Evolutionary conservation across 2,329 filamentous ascomycete species (phyloP).

Genomic region (Fusarium humuli): DNA sequence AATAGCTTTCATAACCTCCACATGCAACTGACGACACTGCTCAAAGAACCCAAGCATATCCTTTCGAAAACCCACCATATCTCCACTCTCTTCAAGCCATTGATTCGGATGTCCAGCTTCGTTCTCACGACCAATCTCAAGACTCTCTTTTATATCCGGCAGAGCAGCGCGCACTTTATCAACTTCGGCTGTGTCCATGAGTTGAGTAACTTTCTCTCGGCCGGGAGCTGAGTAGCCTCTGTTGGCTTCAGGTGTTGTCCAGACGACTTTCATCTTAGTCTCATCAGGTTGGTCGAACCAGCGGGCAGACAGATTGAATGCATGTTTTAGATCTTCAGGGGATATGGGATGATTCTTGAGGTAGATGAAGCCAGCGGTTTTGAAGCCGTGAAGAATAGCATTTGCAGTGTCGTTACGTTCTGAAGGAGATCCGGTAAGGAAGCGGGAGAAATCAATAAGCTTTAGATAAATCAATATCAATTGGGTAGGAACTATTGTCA

Average conservation of each 20-base stretch:
- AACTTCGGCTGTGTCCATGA: slow-evolving; percentile 67
- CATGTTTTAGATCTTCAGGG: slow-evolving; percentile 65
- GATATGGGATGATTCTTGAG: slow-evolving; percentile 82
- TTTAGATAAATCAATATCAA: slow-evolving; percentile 8
- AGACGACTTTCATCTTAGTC: slow-evolving; percentile 74
- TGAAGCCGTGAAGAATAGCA: slow-evolving; percentile 82
- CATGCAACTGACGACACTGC: slow-evolving; percentile 79
- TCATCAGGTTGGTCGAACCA: slow-evolving; percentile 75
- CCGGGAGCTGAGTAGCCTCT: slow-evolving; percentile 78
- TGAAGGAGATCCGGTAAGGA: slow-evolving; percentile 70
- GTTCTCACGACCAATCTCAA: slow-evolving; percentile 72
- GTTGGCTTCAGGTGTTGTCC: slow-evolving; percentile 79
- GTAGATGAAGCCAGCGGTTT: slow-evolving; percentile 89
- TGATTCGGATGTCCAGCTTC: slow-evolving; percentile 75
- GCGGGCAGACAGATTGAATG: slow-evolving; percentile 74
- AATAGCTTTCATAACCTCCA: slow-evolving; percentile 84
- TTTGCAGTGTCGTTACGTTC: slow-evolving; percentile 74
- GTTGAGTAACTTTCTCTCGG: slow-evolving; percentile 75
- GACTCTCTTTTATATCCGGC: slow-evolving; percentile 75
- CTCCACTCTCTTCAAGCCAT: slow-evolving; percentile 70
- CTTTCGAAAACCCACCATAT: slow-evolving; percentile 68
- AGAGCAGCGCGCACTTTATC: slow-evolving; percentile 66
- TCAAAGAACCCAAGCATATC: slow-evolving; percentile 80
- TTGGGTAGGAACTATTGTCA: not conserved
- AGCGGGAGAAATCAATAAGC: slow-evolving; percentile 73